Conservation (phyloP, 257 asterid species). For the Capsicum baccatum region DNA sequence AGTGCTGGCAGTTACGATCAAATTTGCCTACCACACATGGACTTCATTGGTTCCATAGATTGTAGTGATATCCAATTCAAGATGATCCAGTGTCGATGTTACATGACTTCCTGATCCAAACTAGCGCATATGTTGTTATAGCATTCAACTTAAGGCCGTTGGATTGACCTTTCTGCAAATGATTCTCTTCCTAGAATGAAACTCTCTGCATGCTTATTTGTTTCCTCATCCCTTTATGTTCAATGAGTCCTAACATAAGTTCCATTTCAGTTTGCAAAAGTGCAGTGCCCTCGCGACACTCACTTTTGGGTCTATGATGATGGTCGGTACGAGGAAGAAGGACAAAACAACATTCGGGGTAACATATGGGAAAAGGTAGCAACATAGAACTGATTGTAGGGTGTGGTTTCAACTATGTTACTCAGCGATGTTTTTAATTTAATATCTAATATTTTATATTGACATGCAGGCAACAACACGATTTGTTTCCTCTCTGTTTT, state of each 20-base stretch:
- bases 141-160: neutral
- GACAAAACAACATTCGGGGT: conserved; percentile 96
- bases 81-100: neutral
- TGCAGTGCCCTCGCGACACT: conserved; percentile 98
- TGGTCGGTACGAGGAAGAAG: conserved; percentile 98
- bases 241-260: neutral
- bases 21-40: neutral
- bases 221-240: neutral
- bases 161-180: neutral
- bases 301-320: conserved; percentile 99
- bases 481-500: conserved; percentile 82
- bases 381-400: neutral
- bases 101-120: neutral
- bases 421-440: neutral
- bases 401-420: neutral
- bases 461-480: conserved; percentile 76
- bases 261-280: conserved; percentile 75
- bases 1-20: neutral
- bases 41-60: neutral
- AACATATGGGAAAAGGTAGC: conserved; percentile 96
- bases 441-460: conserved; percentile 11
- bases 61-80: neutral
- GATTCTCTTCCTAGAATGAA: conserved; percentile 21
- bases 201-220: neutral
- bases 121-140: neutral